Conservation (phyloP, 495 filamentous ascomycete species). For the Talaromyces borbonicus region DNA sequence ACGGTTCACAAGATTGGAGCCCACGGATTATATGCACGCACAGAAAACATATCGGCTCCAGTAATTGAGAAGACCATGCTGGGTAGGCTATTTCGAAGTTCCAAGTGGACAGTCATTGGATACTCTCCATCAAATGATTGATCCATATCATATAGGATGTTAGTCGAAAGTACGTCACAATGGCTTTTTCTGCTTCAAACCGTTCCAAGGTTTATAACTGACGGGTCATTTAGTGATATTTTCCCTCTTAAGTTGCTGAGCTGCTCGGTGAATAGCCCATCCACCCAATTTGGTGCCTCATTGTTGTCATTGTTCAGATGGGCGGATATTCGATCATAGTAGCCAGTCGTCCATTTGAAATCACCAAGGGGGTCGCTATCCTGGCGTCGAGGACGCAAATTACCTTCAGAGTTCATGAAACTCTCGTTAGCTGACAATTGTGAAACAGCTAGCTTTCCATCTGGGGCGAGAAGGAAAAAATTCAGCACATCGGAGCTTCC, state of each 20-base stretch:
- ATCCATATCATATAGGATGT: too few relatives aligned
- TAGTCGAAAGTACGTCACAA: too few relatives aligned
- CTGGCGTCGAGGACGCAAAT: neutral
- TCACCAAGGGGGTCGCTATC: neutral
- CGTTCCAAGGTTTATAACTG: too few relatives aligned
- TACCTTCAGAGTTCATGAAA: neutral
- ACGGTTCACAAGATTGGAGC: neutral
- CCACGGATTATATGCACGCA: neutral
- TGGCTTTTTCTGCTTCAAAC: too few relatives aligned
- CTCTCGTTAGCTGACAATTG: neutral
- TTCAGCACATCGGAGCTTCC: neutral
- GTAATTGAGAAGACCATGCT: neutral
- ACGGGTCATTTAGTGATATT: too few relatives aligned
- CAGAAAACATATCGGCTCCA: neutral
- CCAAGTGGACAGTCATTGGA: neutral
- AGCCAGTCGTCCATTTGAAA: too few relatives aligned
- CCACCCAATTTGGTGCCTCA: too few relatives aligned
- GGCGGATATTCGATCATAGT: too few relatives aligned
- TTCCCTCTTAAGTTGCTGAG: too few relatives aligned
- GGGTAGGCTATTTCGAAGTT: neutral
- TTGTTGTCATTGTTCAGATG: too few relatives aligned
- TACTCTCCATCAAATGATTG: neutral
- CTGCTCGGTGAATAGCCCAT: too few relatives aligned
- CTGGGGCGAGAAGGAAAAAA: neutral
- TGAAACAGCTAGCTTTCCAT: neutral